Percentiles rank a stretch among this genome's conserved stretches.
Conservation (phyloP, 2,329 filamentous ascomycete species). For the Ophiobolus disseminans region DNA sequence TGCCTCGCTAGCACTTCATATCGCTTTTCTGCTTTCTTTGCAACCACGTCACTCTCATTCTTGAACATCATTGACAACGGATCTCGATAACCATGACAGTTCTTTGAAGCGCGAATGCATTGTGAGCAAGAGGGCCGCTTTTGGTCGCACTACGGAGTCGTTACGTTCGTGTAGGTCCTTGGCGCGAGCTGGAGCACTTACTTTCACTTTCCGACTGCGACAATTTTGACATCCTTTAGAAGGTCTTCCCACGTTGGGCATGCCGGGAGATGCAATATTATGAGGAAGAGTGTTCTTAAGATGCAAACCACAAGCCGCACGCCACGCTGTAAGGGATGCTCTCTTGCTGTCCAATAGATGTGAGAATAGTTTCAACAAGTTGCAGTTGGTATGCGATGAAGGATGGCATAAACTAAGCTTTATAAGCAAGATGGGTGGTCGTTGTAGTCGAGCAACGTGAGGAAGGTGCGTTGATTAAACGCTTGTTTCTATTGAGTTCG, state of each 20-base stretch:
- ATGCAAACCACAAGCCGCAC: no score
- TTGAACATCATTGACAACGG: slow-evolving; percentile 40
- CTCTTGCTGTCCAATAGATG: no score
- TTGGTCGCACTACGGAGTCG: slow-evolving; percentile 38
- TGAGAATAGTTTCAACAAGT: no score
- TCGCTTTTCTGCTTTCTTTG: slow-evolving; percentile 30
- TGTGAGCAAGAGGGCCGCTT: slow-evolving; percentile 43
- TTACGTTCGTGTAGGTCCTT: neutral
- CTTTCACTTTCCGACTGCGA: slow-evolving; percentile 35
- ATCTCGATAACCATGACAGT: slow-evolving; percentile 43
- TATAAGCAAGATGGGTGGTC: no score
- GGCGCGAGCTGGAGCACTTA: slow-evolving; percentile 7
- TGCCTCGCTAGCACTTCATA: slow-evolving; percentile 33
- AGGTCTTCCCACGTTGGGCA: slow-evolving; percentile 35
- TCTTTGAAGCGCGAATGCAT: slow-evolving; percentile 35
- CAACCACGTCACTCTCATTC: slow-evolving; percentile 36
- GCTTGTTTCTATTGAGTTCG: no score
- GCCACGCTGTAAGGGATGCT: no score
- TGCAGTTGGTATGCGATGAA: no score
- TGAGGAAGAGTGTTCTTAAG: no score
- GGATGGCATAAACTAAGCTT: no score
- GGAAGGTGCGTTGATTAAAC: no score
- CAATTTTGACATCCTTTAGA: slow-evolving; percentile 36
- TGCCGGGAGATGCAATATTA: no score
- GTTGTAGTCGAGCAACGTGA: no score